phyloP scores from a whole-genome alignment of 371 early-diverging fungal species.

The Amoeboaphelidium occidentale region DNA sequence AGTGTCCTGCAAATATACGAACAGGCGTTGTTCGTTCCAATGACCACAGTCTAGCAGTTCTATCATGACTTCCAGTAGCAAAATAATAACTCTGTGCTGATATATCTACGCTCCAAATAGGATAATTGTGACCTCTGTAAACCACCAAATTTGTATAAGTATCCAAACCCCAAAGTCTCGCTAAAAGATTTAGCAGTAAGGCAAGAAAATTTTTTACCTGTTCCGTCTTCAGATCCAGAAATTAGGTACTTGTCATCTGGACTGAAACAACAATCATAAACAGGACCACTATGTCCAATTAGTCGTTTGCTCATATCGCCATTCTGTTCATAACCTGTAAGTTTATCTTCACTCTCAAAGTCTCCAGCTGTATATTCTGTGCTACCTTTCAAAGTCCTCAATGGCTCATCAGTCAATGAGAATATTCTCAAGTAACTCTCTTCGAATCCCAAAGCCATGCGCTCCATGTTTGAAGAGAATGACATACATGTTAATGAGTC shows the following conservation, averaged over 20 bases:
- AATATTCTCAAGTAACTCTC: constrained; percentile 50
- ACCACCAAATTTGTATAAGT: constrained; percentile 66
- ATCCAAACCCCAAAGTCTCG: constrained; percentile 73
- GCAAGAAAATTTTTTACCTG: constrained; percentile 25
- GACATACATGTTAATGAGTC: background rate
- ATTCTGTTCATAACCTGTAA: constrained; percentile 20
- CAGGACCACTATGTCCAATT: constrained; percentile 90
- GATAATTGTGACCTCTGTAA: constrained; percentile 95
- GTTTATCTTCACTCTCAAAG: background rate
- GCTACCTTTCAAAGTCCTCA: background rate
- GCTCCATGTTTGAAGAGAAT: background rate
- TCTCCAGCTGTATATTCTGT: background rate
- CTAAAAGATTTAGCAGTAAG: background rate
- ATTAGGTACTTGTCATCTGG: constrained; percentile 66
- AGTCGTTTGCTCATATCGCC: constrained; percentile 31
- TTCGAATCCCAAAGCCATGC: constrained; percentile 18
- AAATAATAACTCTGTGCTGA: constrained; percentile 65
- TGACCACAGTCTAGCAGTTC: constrained; percentile 89
- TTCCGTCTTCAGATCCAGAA: constrained; percentile 86
- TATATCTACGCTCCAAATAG: constrained; percentile 78
- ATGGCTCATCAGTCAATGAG: background rate
- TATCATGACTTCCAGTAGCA: constrained; percentile 89
- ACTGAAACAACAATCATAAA: constrained; percentile 77
- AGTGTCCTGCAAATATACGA: constrained; percentile 91
- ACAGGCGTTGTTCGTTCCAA: constrained; percentile 83